A percentile compares a stretch with the other conserved stretches of the same genome.
phyloP scores from a whole-genome alignment of 768 basidiomycete species.

The Pleurotus cornucopiae region DNA sequence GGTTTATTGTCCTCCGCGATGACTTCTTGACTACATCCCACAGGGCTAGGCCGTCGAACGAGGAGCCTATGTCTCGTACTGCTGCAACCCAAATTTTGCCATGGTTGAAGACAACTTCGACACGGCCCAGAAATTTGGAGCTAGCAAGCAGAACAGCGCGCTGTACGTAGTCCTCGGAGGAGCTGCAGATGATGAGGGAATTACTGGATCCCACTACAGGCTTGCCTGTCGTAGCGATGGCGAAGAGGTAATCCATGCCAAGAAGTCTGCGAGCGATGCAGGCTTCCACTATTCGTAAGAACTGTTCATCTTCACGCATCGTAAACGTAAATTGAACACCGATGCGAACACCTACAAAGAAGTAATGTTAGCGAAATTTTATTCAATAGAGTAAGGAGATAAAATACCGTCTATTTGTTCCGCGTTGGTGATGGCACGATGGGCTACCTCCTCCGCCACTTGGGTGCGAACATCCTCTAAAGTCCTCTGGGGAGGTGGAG shows the following conservation, averaged over 20 bases:
- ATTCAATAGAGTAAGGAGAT: not conserved
- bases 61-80: constrained; percentile 51
- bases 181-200: constrained; percentile 55
- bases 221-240: constrained; percentile 46
- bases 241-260: constrained; percentile 46
- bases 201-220: constrained; percentile 23
- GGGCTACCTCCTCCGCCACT: constrained; percentile 45
- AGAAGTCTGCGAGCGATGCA: constrained; percentile 38
- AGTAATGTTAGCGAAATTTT: not conserved
- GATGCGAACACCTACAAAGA: constrained; percentile 39
- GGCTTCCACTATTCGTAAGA: constrained; percentile 51
- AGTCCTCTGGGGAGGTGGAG: constrained; percentile 26
- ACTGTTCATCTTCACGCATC: constrained; percentile 49
- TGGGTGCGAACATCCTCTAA: constrained; percentile 48
- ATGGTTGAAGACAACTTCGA: constrained; percentile 34
- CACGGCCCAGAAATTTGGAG: constrained; percentile 67
- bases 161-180: constrained; percentile 53
- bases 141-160: constrained; percentile 61
- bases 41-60: constrained; percentile 63
- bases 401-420: constrained; percentile 33
- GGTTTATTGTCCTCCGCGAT: constrained; percentile 54
- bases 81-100: constrained; percentile 36
- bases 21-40: constrained; percentile 63
- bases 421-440: constrained; percentile 39
- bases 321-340: constrained; percentile 61